Evolutionary conservation across 2,329 filamentous ascomycete genomes (phyloP), one percentile per base, ranked within the genome.

Genomic region (Botrytis medusae): DNA sequence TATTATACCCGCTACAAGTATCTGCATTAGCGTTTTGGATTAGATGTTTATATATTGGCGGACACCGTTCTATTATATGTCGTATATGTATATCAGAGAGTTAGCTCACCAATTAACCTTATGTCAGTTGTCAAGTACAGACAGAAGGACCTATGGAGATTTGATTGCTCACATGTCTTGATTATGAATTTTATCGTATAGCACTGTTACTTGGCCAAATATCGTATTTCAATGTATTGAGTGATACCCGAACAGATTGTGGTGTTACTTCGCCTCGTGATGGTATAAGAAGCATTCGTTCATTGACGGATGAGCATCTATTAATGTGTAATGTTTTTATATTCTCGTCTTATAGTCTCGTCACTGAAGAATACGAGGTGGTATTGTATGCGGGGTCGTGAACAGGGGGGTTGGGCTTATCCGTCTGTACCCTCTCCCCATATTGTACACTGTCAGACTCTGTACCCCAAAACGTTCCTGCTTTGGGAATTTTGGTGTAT

Each of bases 341-440:
- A 29, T 14, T 8, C 51, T 57, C 51, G 16, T 57, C 14, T 57
- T 29, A 57, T 57, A 57, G n/a, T 57, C n/a, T 29, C 7, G 51
- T 57, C 51, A 57, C 51, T 57, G 51, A 57, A 57, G 51, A 57
- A 68, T 68, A 54, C 64, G 46, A 68, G 64, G 64, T 68, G 51
- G 29, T 34, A 68, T 40, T 64, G n/a, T 22, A 29, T 54, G 64
- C 46, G 64, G 64, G 64, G 64, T 64, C 46, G 20, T 54, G 7
- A 29, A 54, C 51, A 57, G n/a, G n/a, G 51, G 51, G n/a, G 7
- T 18, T 7, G 25, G 14, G 62, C 42, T 64, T 64, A 44, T 46
- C 42, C 62, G 62, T 9, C 42, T 61, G 20, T 37, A 25, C 22
- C 59, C 32, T 46, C 18, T 42, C n/a, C 40, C 44, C 18, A 9